These are phyloP conservation scores for Kokia cookei DNA, from an alignment of 441 rosid genomes.

Conservation along the genomic window DNA sequence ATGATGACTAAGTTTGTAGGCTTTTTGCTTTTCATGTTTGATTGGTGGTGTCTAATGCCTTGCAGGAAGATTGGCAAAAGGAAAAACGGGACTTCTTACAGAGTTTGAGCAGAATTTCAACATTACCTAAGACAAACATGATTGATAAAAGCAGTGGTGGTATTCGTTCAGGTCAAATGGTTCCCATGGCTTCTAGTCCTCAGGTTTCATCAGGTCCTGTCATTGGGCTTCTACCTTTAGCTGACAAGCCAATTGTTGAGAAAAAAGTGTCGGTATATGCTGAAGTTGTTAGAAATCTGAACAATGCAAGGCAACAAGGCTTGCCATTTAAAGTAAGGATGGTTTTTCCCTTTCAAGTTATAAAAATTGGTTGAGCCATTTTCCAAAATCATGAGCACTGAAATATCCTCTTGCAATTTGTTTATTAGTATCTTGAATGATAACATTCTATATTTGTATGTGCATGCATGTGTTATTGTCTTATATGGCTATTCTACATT, in stretches of 20 bases:
- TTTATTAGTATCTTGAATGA: background rate
- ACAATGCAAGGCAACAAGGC: conserved; percentile 76
- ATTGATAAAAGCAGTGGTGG: conserved; percentile 32
- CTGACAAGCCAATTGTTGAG: conserved; percentile 62
- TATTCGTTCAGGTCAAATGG: conserved; percentile 45
- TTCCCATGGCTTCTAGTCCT: conserved; percentile 49
- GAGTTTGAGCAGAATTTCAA: conserved; percentile 84
- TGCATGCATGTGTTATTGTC: background rate
- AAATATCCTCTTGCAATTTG: background rate
- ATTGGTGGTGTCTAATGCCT: conserved; percentile 10
- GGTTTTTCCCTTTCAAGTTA: conserved; percentile 7
- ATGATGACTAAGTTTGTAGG: background rate
- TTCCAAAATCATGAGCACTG: background rate
- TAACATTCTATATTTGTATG: background rate
- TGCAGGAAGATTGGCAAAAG: conserved; percentile 95
- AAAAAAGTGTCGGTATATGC: conserved; percentile 74
- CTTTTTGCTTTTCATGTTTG: conserved; percentile 6
- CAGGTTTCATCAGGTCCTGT: conserved; percentile 50
- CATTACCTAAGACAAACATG: conserved; percentile 66
- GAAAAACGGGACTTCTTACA: conserved; percentile 93
- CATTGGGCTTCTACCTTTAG: conserved; percentile 56
- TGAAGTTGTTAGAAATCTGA: conserved; percentile 73
- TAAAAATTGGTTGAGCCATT: background rate
- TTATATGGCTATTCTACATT: background rate
- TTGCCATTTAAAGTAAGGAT: conserved; percentile 65